These are phyloP conservation scores for Kluyveromyces lactis DNA, from an alignment of 805 yeast genomes.

Conservation along the genomic window DNA sequence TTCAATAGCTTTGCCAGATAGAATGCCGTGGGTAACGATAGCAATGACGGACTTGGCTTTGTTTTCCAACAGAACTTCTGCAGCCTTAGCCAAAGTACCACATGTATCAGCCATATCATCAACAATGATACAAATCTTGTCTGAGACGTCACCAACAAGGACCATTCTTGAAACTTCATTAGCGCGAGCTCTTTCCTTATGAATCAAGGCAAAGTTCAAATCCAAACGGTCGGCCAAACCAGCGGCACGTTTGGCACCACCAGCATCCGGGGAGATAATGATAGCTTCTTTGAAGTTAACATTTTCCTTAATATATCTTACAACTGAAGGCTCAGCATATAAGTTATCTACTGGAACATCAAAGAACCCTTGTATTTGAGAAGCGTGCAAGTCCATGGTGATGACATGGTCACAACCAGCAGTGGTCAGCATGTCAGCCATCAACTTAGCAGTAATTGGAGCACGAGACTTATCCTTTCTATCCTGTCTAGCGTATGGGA, in stretches of 20 bases:
- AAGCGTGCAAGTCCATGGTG: slow-evolving; percentile 84
- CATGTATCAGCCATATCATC: slow-evolving; percentile 92
- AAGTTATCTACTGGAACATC: slow-evolving; percentile 77
- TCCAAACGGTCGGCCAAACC: slow-evolving; percentile 73
- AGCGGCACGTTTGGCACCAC: slow-evolving; percentile 88
- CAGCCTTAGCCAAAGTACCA: slow-evolving; percentile 78
- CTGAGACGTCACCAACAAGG: slow-evolving; percentile 74
- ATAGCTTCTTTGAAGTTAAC: slow-evolving; percentile 54
- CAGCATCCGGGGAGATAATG: slow-evolving; percentile 81
- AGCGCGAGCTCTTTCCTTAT: slow-evolving; percentile 76
- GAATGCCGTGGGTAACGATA: slow-evolving; percentile 74
- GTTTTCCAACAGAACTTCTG: slow-evolving; percentile 61
- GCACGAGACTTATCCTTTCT: slow-evolving; percentile 80
- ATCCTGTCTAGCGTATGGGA: slow-evolving; percentile 86
- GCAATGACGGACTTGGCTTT: slow-evolving; percentile 70
- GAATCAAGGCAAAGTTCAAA: slow-evolving; percentile 74
- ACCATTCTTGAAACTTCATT: slow-evolving; percentile 82
- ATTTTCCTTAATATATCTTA: slow-evolving; percentile 61
- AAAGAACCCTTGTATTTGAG: slow-evolving; percentile 82
- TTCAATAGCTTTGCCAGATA: slow-evolving; percentile 65
- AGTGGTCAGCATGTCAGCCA: slow-evolving; percentile 74
- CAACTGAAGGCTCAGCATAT: slow-evolving; percentile 77
- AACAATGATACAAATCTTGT: slow-evolving; percentile 66
- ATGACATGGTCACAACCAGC: slow-evolving; percentile 84
- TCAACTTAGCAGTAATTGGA: slow-evolving; percentile 75